A percentile compares a stretch with the other conserved stretches of the same genome.
Evolutionary conservation across 306 rosid genomes (phyloP).

Genomic region (Oxytropis ochrocephala): DNA sequence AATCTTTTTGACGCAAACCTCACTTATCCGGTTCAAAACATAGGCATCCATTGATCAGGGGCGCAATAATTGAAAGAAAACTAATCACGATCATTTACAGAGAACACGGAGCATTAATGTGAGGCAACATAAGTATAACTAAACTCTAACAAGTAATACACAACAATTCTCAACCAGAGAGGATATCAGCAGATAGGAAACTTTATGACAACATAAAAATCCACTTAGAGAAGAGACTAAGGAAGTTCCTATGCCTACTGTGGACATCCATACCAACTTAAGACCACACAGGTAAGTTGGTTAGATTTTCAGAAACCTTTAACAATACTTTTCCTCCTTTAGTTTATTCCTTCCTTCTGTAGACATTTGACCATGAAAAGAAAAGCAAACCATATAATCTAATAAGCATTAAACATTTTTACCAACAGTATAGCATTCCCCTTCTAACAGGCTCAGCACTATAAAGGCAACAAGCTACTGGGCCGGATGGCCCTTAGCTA

Average conservation of each 20-base stretch:
- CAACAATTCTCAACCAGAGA: not conserved
- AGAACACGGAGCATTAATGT: not conserved
- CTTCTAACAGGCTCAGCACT: not conserved
- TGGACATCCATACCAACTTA: not conserved
- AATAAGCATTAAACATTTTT: not conserved
- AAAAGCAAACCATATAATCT: not conserved
- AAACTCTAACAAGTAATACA: not conserved
- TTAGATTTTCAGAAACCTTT: not conserved
- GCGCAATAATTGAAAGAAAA: not conserved
- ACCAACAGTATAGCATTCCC: not conserved
- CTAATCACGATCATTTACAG: not conserved
- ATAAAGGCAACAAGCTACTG: not conserved
- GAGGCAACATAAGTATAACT: constrained; percentile 3
- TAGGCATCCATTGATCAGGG: not conserved
- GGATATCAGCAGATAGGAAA: not conserved
- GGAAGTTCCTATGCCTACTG: not conserved
- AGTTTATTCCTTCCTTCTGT: not conserved
- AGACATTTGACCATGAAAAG: not conserved
- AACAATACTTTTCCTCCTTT: not conserved
- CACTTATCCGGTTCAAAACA: not conserved
- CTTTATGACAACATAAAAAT: not conserved
- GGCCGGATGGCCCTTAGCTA: not conserved
- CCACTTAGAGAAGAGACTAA: not conserved
- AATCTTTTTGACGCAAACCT: not conserved
- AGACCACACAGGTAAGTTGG: not conserved